Evolutionary conservation across 2,329 filamentous ascomycete species (phyloP).

Genomic region (Diaporthe citriasiana): DNA sequence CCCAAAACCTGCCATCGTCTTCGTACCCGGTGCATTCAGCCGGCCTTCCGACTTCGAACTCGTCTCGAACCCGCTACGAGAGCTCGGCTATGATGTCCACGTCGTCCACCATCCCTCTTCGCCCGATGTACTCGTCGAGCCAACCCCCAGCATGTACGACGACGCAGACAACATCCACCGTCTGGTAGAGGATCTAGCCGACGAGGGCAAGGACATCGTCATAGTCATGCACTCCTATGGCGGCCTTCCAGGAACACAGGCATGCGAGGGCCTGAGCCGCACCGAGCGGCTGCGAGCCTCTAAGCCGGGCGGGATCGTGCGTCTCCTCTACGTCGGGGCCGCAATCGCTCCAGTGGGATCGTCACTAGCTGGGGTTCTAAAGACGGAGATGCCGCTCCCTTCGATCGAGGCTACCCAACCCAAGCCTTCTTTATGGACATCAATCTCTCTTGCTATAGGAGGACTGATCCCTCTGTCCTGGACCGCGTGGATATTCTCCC

Average conservation of each 20-base stretch:
- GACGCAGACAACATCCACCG: neutral
- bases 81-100: neutral
- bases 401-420: neutral
- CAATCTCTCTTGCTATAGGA: neutral
- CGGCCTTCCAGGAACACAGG: neutral
- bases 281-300: neutral
- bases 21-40: constrained; percentile 3
- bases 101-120: neutral
- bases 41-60: constrained; percentile 12
- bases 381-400: neutral
- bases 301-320: neutral
- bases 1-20: neutral
- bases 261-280: constrained; percentile 11
- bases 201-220: neutral
- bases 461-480: neutral
- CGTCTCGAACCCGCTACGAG: neutral
- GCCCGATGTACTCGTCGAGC: neutral
- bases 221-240: neutral
- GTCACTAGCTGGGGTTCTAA: neutral
- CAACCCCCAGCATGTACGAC: neutral
- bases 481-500: neutral
- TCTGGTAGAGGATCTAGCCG: neutral
- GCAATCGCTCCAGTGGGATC: neutral
- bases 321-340: neutral
- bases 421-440: neutral